Evolutionary conservation across 2,329 filamentous ascomycete genomes (phyloP), one percentile per base, ranked within the genome.

Genomic region (Colletotrichum filicis): DNA sequence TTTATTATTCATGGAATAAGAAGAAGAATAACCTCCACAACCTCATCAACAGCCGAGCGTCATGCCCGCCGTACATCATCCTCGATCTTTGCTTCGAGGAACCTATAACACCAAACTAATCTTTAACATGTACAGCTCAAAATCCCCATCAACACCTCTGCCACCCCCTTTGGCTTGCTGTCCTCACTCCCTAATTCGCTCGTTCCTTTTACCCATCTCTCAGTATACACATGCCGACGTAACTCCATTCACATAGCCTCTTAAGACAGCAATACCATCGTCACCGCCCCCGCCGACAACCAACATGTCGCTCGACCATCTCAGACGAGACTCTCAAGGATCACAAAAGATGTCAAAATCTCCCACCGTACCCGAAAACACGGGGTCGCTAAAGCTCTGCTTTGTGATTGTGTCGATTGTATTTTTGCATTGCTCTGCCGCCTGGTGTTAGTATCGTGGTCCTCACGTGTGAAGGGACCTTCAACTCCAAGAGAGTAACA

Each of bases 311-410:
- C 22, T 56, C 62, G n/a, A 7, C 30, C 28, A 8, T 24, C 19
- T 3, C 26, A 14, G n/a, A 49, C 5, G 14, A n/a, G 14, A 1
- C 24, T 1, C 52, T 80, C 76, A 84, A 61, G 81, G 57, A 42
- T 87, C 84, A 76, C 86, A 88, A 73, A 87, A 87, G 73, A 84
- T 84, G 68, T 87, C 83, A 74, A 86, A 86, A 26, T 87, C 79
- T 35, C 80, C 81, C 64, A 83, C 82, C 8, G 83, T 82, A 67
- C 81, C 84, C 37, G 83, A 80, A 52, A 86, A 76, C 16, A 76
- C 75, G n/a, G 79, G 79, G 7, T 80, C 77, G 62, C 73, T 63
- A 49, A 74, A 74, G 62, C 68, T 74, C 68, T 64, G 58, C 53
- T 64, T 58, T 49, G 81, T 79, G 6, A 82, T 76, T 24, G 78